phyloP scores from a whole-genome alignment of 306 rosid genomes.

The Glycine soja region DNA sequence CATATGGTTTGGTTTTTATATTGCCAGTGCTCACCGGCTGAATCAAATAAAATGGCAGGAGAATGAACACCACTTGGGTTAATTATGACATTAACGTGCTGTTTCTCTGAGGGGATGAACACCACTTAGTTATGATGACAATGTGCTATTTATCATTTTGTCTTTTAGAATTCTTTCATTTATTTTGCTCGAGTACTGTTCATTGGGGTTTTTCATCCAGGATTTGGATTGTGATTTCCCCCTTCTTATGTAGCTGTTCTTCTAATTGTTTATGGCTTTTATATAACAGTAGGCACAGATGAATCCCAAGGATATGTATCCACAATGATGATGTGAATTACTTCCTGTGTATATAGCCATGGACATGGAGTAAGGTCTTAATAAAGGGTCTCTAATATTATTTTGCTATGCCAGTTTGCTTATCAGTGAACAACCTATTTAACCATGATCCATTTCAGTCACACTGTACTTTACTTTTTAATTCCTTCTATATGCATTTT shows the following conservation, averaged over 20 bases:
- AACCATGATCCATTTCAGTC: background rate
- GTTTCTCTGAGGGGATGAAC: slow-evolving; percentile 28
- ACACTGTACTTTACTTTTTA: background rate
- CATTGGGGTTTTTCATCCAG: background rate
- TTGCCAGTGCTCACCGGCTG: background rate
- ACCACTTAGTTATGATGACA: slow-evolving; percentile 18
- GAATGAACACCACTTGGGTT: slow-evolving; percentile 37
- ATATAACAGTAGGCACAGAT: slow-evolving; percentile 34
- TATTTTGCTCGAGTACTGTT: slow-evolving; percentile 4
- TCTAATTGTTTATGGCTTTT: slow-evolving; percentile 26
- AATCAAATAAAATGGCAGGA: slow-evolving; percentile 45
- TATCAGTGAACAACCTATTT: no score
- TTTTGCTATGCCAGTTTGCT: background rate
- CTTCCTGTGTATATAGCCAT: slow-evolving; percentile 21
- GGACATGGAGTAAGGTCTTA: background rate
- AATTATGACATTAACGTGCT: slow-evolving; percentile 32
- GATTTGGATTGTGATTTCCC: background rate
- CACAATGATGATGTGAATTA: slow-evolving; percentile 23
- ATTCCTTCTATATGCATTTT: background rate
- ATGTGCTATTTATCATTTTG: slow-evolving; percentile 46
- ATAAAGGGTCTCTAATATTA: background rate
- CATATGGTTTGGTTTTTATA: slow-evolving; percentile 15
- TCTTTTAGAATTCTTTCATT: slow-evolving; percentile 22
- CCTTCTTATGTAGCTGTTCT: background rate
- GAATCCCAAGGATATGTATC: slow-evolving; percentile 26